A percentile compares a stretch with the other conserved stretches of the same genome.
Evolutionary conservation across 2,329 filamentous ascomycete species (phyloP).

Genomic region (Coleophoma cylindrospora): DNA sequence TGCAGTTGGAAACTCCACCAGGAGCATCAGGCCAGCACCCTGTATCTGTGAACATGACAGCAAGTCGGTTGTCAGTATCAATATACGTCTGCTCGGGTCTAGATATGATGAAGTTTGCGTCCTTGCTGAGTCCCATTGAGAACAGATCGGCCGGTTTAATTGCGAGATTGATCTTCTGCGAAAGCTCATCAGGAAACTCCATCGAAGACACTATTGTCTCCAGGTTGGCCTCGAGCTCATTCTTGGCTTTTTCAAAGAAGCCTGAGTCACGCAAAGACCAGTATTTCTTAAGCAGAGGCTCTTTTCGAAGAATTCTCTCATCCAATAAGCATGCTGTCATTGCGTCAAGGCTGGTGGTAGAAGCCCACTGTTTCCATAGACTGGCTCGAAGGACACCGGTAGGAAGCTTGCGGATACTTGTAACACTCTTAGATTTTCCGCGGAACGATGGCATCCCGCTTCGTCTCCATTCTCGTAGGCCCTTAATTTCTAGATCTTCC

Average conservation of each 20-base stretch:
- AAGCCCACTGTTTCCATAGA: conserved; percentile 45
- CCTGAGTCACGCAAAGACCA: conserved; percentile 31
- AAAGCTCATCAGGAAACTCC: conserved; percentile 32
- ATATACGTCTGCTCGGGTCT: conserved; percentile 35
- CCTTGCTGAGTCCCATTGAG: conserved; percentile 35
- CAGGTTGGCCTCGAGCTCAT: conserved; percentile 33
- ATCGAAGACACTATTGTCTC: conserved; percentile 32
- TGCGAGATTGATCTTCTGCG: conserved; percentile 31
- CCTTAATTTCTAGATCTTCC: not conserved
- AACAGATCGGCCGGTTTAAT: conserved; percentile 35
- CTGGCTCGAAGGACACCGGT: conserved; percentile 42
- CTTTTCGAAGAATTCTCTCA: conserved; percentile 32
- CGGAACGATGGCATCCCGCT: not conserved
- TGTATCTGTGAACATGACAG: conserved; percentile 44
- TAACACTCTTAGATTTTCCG: conserved; percentile 1
- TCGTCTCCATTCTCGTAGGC: not conserved
- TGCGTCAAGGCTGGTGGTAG: conserved; percentile 38
- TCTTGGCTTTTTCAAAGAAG: conserved; percentile 36
- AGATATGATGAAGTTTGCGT: conserved; percentile 34
- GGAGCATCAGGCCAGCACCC: conserved; percentile 46
- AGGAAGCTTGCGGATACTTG: conserved; percentile 31
- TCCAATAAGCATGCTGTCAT: conserved; percentile 43
- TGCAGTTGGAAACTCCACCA: conserved; percentile 49
- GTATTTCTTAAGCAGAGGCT: conserved; percentile 31
- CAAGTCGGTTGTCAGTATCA: conserved; percentile 41